A percentile compares a stretch with the other conserved stretches of the same genome.
phyloP scores from a whole-genome alignment of 768 basidiomycete genomes.

The Leucogyrophana mollusca region DNA sequence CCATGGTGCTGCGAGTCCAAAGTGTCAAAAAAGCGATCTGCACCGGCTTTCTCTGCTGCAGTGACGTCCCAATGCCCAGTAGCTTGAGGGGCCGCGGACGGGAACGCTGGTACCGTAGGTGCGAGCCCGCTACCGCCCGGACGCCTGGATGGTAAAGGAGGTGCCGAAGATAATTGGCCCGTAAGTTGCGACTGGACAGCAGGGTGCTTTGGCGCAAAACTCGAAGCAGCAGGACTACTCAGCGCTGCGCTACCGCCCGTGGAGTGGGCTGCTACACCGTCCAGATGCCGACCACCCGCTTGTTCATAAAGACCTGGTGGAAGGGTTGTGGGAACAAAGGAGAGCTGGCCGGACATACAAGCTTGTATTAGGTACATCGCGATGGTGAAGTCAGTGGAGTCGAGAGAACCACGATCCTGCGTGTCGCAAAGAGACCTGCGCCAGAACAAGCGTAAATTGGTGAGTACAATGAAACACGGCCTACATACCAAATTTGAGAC shows the following conservation, averaged over 20 bases:
- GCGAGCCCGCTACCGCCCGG: constrained; percentile 15
- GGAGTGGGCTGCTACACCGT: constrained; percentile 43
- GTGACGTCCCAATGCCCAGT: constrained; percentile 78
- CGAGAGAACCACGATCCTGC: constrained; percentile 84
- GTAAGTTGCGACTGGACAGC: constrained; percentile 56
- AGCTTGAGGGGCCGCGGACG: constrained; percentile 24
- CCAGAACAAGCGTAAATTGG: not conserved
- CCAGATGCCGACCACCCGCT: constrained; percentile 47
- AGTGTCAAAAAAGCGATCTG: constrained; percentile 80
- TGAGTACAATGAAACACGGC: not conserved
- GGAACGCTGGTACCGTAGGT: constrained; percentile 24
- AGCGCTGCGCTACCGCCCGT: constrained; percentile 60
- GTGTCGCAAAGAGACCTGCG: constrained; percentile 93
- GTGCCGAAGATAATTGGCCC: constrained; percentile 32
- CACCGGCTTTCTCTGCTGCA: constrained; percentile 68
- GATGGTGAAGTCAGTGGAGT: constrained; percentile 88
- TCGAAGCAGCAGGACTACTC: constrained; percentile 56
- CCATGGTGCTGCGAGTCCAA: constrained; percentile 76
- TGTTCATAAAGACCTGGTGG: constrained; percentile 87
- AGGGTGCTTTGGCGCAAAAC: constrained; percentile 57
- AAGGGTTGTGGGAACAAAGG: constrained; percentile 68
- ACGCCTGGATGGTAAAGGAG: constrained; percentile 23
- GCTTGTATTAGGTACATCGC: constrained; percentile 97
- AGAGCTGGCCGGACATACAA: constrained; percentile 77
- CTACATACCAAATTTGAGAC: constrained; percentile 84